These are phyloP conservation scores for Maudiozyma serrabonitensis DNA, from an alignment of 805 yeast species.

Conservation along the genomic window DNA sequence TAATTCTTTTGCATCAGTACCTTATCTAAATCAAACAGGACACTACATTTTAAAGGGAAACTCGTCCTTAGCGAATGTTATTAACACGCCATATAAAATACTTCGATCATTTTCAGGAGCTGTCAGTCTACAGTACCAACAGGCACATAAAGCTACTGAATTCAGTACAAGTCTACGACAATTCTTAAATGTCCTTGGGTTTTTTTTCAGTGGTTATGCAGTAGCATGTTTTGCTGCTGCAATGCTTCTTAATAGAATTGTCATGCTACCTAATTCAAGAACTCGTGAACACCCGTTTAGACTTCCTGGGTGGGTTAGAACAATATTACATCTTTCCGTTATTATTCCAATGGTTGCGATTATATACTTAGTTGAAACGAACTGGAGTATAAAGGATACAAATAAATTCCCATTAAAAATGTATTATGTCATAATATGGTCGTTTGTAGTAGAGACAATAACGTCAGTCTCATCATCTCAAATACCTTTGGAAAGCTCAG, in stretches of 20 bases:
- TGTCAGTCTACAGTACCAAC: slow-evolving; percentile 15
- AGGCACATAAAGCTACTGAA: slow-evolving; percentile 6
- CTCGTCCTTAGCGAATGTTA: slow-evolving; percentile 4
- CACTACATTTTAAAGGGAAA: slow-evolving; percentile 12
- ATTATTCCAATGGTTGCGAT: slow-evolving; percentile 19
- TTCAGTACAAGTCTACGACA: slow-evolving; percentile 1
- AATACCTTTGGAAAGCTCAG: slow-evolving; percentile 22
- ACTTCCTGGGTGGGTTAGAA: slow-evolving; percentile 18
- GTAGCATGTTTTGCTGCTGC: slow-evolving; percentile 50
- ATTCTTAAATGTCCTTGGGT: slow-evolving; percentile 23
- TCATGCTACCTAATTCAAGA: slow-evolving; percentile 29
- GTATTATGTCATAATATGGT: slow-evolving; percentile 25
- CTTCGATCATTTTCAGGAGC: slow-evolving; percentile 11
- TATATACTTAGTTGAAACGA: neutral
- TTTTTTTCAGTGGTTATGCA: slow-evolving; percentile 43
- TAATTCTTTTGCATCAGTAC: slow-evolving; percentile 3
- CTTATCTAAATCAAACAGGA: slow-evolving; percentile 20
- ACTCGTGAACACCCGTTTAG: neutral
- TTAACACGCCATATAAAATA: slow-evolving; percentile 12
- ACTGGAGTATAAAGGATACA: neutral
- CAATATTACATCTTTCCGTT: slow-evolving; percentile 25
- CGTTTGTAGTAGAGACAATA: slow-evolving; percentile 43
- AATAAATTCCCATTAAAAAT: neutral
- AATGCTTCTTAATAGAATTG: slow-evolving; percentile 45
- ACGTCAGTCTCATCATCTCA: slow-evolving; percentile 40